Conservation (phyloP, 2,329 filamentous ascomycete genomes). For the Amylocarpus encephaloides region DNA sequence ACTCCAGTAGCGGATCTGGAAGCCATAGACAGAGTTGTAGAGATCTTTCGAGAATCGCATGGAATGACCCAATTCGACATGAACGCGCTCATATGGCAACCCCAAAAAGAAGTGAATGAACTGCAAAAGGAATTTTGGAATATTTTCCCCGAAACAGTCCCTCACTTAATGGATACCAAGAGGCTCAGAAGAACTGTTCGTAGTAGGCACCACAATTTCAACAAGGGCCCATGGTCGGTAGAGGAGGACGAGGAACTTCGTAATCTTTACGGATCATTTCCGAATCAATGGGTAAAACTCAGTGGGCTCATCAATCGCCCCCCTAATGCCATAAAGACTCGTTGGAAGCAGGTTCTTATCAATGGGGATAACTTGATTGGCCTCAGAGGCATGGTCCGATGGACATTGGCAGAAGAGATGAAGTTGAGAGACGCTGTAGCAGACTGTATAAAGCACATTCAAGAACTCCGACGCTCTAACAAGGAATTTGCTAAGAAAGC, state of each 20-base stretch:
- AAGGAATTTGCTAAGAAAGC: constrained; percentile 26
- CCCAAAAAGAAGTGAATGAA: constrained; percentile 25
- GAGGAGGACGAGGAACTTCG: too few relatives aligned
- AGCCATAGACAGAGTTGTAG: constrained; percentile 28
- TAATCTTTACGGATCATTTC: too few relatives aligned
- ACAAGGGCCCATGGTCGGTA: constrained; percentile 16
- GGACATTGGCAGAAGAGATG: background rate
- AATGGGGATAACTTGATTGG: background rate
- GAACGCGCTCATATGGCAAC: constrained; percentile 40
- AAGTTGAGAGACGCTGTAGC: constrained; percentile 28
- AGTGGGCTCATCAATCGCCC: too few relatives aligned
- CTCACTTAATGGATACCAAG: constrained; percentile 43
- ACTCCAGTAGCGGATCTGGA: constrained; percentile 6
- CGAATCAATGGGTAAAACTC: too few relatives aligned
- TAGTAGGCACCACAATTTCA: constrained; percentile 60
- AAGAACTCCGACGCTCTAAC: constrained; percentile 46
- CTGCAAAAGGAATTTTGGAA: constrained; percentile 46
- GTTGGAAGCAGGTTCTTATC: too few relatives aligned
- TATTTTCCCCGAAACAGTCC: constrained; percentile 41
- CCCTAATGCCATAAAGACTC: too few relatives aligned
- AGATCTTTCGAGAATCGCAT: constrained; percentile 39
- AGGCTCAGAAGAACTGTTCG: constrained; percentile 50
- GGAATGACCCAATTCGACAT: constrained; percentile 39
- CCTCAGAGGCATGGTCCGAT: too few relatives aligned
- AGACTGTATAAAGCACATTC: constrained; percentile 35